Evolutionary conservation across 2,329 filamentous ascomycete species (phyloP).

Genomic region (Cladosporium sp.): DNA sequence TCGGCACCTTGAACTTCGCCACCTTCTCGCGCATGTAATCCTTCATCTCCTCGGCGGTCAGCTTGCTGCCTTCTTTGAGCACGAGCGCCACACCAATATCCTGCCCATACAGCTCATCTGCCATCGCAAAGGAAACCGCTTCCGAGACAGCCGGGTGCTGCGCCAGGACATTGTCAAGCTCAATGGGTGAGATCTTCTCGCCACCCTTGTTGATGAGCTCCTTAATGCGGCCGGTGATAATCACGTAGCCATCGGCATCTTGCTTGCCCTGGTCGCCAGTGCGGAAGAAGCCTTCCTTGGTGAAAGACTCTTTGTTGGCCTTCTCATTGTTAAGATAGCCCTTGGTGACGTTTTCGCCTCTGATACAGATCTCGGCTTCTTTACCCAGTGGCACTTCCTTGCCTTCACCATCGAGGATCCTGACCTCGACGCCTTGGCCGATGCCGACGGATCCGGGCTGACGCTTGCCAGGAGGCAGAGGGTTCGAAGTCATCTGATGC

Average conservation of each 20-base stretch:
- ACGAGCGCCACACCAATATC: conserved; percentile 76
- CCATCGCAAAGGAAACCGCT: conserved; percentile 78
- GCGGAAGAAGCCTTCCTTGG: conserved; percentile 74
- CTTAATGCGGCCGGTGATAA: conserved; percentile 89
- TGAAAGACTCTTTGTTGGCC: conserved; percentile 72
- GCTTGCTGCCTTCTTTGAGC: conserved; percentile 57
- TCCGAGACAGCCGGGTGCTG: conserved; percentile 69
- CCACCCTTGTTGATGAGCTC: conserved; percentile 88
- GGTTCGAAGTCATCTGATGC: conserved; percentile 74
- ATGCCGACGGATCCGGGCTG: conserved; percentile 79
- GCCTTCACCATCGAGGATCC: conserved; percentile 68
- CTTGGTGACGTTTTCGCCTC: conserved; percentile 75
- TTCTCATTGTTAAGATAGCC: conserved; percentile 80
- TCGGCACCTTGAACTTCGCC: conserved; percentile 81
- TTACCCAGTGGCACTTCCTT: conserved; percentile 63
- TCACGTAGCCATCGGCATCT: conserved; percentile 74
- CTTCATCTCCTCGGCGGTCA: conserved; percentile 59
- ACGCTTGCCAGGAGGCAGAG: conserved; percentile 61
- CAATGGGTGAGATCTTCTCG: conserved; percentile 85
- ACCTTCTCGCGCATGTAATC: conserved; percentile 65
- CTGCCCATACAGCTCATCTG: conserved; percentile 78
- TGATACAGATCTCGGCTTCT: conserved; percentile 79
- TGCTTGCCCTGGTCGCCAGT: conserved; percentile 82
- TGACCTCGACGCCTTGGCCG: conserved; percentile 77
- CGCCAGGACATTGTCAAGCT: conserved; percentile 78